A percentile compares a stretch with the other conserved stretches of the same genome.
Evolutionary conservation across 1,284 basidiomycete genomes (phyloP).

Genomic region (Neonothopanus nambi): DNA sequence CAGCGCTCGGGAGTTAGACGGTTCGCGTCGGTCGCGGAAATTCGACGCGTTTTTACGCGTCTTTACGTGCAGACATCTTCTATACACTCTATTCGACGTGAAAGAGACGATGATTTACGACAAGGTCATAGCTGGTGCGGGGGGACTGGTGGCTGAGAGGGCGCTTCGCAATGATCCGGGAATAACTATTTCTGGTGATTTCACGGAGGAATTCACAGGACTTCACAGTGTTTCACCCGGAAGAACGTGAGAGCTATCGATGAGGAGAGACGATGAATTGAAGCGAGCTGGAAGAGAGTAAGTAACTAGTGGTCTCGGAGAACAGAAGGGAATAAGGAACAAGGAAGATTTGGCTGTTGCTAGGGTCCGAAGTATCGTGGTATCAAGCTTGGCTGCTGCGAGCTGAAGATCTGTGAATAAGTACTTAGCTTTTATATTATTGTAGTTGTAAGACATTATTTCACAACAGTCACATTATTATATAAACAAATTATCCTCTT

Average conservation of each 20-base stretch:
- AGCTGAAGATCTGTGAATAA: neutral
- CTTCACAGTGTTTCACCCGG: too few species aligned
- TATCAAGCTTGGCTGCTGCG: too few species aligned
- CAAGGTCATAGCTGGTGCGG: too few species aligned
- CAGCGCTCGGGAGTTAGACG: neutral
- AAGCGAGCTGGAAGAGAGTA: too few species aligned
- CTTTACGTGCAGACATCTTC: conserved; percentile 6
- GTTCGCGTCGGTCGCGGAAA: conserved; percentile 5
- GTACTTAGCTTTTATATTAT: neutral
- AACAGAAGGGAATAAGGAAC: too few species aligned
- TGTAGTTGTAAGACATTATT: neutral
- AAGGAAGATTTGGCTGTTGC: too few species aligned
- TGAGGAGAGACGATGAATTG: too few species aligned
- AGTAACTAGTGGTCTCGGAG: too few species aligned
- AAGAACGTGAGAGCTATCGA: neutral
- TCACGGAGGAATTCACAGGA: neutral
- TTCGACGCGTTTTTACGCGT: conserved; percentile 19
- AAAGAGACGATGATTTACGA: too few species aligned
- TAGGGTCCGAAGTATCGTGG: too few species aligned
- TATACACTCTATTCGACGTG: too few species aligned
- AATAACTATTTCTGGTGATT: neutral
- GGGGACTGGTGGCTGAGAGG: too few species aligned
- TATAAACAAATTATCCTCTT: conserved; percentile 3
- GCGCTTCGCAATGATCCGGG: neutral
- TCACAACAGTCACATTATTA: neutral